Base-by-base conservation (phyloP, 2,329 filamentous ascomycete genomes). In the Colletotrichum eremochloae region DNA sequence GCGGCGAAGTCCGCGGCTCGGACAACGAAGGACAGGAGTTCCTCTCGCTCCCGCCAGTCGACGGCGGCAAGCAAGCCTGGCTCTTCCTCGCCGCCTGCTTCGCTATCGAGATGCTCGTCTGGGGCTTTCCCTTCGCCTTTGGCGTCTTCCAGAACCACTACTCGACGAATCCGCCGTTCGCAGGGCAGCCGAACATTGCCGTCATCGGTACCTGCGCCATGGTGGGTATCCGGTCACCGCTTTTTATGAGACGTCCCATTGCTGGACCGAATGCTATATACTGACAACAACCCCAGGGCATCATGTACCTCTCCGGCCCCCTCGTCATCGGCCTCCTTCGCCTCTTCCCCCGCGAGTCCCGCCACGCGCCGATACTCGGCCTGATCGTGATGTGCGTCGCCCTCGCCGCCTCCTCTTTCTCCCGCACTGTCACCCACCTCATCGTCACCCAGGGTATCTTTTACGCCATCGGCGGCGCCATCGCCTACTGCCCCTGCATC, bases 141-240 rank as follows among this genome's bases (percentile, higher is more conserved):
- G 92, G 92, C 55, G 86, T 94, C 33, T 93, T 94, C 76, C 91
- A 93, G 75, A 86, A 91, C 63, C 92, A 92, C 79, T 94, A 94
- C 78, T 87, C 84, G 46, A 86, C 83, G 1, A 85, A 91, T 70
- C 84, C 85, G 5, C 87, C 89, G 1, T 93, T 93, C 67, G 80
- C 82, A 4, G 85, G 85, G 2, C 84, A 85, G 0, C 82, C 84
- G 38, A 82, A 85, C 55, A 89, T 93, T 62, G 86, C 91, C 40
- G 83, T 90, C 18, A 89, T 94, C 66, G 92, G 92, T 0, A 93
- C 91, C 2, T 89, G 87, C 67, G 85, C 90, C 4, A 88, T 88
- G 88, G 88, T 53, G 2, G 14, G 29, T 84, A 78, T 72, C 52
- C 55, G 1, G 48, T 1, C 73, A 75, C 9, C 76, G 75, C 2